Evolutionary conservation across 305 asterid genomes (phyloP).

Genomic region (Fraxinus sp.): DNA sequence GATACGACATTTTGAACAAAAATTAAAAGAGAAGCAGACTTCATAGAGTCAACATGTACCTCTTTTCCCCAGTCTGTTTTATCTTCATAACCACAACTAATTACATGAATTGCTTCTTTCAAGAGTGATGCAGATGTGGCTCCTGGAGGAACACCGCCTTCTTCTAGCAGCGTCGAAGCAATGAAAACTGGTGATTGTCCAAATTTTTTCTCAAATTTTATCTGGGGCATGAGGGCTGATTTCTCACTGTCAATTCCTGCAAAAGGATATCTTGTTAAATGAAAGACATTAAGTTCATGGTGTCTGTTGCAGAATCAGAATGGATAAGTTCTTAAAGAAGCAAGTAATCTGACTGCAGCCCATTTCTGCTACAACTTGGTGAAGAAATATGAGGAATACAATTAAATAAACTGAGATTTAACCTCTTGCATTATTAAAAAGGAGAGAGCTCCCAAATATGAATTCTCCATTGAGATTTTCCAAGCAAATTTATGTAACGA

Average conservation of each 20-base stretch:
- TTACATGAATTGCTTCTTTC: conserved; percentile 94
- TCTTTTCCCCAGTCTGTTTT: conserved; percentile 98
- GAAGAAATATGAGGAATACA: not conserved
- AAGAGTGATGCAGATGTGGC: conserved; percentile 83
- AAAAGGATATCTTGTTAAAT: conserved; percentile 9
- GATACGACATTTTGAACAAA: not conserved
- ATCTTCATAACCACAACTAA: conserved; percentile 93
- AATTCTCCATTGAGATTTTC: not conserved
- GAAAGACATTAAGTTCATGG: not conserved
- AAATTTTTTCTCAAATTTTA: conserved; percentile 81
- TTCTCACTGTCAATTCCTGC: conserved; percentile 83
- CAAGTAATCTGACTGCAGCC: not conserved
- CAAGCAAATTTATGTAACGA: not conserved
- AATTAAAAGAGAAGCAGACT: not conserved
- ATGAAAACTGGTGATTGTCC: conserved; percentile 93
- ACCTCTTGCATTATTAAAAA: not conserved
- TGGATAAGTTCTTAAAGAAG: not conserved
- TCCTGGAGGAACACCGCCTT: conserved; percentile 86
- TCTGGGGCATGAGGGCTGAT: conserved; percentile 82
- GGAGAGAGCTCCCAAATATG: not conserved
- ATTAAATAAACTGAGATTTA: not conserved
- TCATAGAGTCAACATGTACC: conserved; percentile 37
- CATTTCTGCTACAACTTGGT: not conserved
- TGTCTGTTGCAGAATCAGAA: not conserved
- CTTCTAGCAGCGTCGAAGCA: conserved; percentile 80